phyloP scores from a whole-genome alignment of 768 basidiomycete species.

The Suillus ampliporus region DNA sequence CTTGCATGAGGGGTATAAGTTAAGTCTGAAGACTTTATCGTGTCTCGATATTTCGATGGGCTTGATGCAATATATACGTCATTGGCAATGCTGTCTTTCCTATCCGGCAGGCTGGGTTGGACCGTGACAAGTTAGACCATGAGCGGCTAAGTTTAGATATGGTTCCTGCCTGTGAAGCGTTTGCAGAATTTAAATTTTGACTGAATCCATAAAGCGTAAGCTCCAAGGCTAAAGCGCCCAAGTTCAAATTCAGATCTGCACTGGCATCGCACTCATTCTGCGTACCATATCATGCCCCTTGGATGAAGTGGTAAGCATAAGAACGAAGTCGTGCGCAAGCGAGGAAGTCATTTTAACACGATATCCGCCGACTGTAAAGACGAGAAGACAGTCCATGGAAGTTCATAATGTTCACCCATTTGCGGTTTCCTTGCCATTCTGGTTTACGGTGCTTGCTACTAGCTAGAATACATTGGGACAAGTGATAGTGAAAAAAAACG shows the following conservation, averaged over 20 bases:
- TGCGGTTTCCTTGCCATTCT: background rate
- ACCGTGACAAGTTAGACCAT: no score
- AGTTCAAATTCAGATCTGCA: background rate
- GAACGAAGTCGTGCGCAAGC: background rate
- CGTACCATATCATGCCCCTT: background rate
- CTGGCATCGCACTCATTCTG: background rate
- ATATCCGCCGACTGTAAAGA: background rate
- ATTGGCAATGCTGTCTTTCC: no score
- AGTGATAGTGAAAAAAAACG: background rate
- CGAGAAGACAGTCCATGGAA: background rate
- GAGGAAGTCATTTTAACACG: background rate
- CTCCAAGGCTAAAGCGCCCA: background rate
- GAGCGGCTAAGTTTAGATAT: background rate
- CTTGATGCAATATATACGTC: background rate
- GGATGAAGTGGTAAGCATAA: background rate
- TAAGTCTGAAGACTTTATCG: background rate
- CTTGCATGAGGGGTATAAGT: no score
- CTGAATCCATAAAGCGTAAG: no score
- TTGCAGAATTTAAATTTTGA: no score
- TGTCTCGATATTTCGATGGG: background rate
- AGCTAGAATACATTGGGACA: background rate
- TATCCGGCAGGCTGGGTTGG: no score
- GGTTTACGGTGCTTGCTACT: background rate
- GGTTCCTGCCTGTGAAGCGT: background rate
- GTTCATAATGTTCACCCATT: background rate